Percentiles rank a stretch among this genome's conserved stretches.
Conservation (phyloP, 2,329 filamentous ascomycete species). For the Trichophyton simii region DNA sequence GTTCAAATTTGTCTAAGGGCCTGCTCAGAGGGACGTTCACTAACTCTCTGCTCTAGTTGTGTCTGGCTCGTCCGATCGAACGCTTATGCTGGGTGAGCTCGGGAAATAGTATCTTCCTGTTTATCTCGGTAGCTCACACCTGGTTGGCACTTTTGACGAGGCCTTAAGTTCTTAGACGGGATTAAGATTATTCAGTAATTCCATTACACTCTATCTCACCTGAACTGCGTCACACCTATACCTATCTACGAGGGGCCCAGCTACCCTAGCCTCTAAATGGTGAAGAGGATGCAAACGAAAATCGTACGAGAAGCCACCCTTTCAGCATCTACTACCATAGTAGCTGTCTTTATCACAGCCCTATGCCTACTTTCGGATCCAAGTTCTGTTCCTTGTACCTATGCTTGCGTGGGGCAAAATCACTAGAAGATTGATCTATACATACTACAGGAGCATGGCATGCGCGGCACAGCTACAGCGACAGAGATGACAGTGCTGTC, state of each 20-base stretch:
- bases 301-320: too few species aligned
- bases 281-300: too few species aligned
- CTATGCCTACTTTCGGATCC: too few species aligned
- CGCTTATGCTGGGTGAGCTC: slow-evolving; percentile 70
- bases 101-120: slow-evolving; percentile 41
- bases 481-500: neutral
- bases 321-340: too few species aligned
- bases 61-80: slow-evolving; percentile 81
- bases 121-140: neutral
- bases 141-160: neutral
- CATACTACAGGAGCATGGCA: neutral
- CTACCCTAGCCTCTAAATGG: too few species aligned
- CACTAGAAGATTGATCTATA: neutral
- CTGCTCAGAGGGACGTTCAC: neutral
- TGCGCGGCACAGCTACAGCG: neutral
- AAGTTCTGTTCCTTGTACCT: neutral
- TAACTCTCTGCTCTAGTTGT: slow-evolving; percentile 47
- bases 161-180: neutral
- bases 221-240: too few species aligned
- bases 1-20: slow-evolving; percentile 30
- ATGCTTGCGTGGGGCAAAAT: neutral
- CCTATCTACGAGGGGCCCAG: too few species aligned
- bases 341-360: neutral
- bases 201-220: neutral
- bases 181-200: neutral